Evolutionary conservation across 2,329 filamentous ascomycete species (phyloP).

Genomic region (Aspergillus pseudonomiae): DNA sequence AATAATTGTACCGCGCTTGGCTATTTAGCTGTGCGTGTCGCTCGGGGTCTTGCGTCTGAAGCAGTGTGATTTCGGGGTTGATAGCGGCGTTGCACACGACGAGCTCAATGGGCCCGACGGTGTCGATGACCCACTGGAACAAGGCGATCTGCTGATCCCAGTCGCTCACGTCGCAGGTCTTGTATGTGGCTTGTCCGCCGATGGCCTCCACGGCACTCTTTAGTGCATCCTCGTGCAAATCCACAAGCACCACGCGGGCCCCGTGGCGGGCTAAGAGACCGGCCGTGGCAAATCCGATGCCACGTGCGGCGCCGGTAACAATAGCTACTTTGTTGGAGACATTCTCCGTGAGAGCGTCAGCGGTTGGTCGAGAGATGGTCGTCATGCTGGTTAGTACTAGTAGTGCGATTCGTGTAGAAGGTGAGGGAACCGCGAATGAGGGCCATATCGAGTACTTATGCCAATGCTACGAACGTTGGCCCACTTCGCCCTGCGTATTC

Average conservation of each 20-base stretch:
- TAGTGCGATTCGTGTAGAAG: neutral
- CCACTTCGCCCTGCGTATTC: neutral
- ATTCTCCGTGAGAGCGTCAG: neutral
- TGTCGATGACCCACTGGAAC: constrained; percentile 16
- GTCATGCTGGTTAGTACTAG: constrained; percentile 2
- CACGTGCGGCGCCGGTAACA: constrained; percentile 26
- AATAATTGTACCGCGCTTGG: constrained; percentile 17
- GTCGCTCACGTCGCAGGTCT: constrained; percentile 23
- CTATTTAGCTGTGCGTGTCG: constrained; percentile 15
- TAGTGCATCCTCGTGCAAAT: constrained; percentile 19
- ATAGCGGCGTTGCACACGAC: constrained; percentile 23
- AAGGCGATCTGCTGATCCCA: constrained; percentile 22
- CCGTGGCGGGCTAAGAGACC: constrained; percentile 21
- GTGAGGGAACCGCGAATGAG: neutral
- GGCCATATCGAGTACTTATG: neutral
- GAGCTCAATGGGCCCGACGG: constrained; percentile 15
- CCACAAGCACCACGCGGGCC: constrained; percentile 23
- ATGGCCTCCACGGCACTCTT: constrained; percentile 17
- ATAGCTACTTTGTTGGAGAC: constrained; percentile 16
- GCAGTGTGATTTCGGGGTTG: constrained; percentile 23
- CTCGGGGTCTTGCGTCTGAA: constrained; percentile 10
- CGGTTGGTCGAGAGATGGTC: neutral
- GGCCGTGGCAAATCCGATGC: constrained; percentile 24
- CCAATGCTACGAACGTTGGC: neutral
- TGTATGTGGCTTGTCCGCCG: constrained; percentile 13